These are phyloP conservation scores for Pseudogymnoascus sp. DNA, from an alignment of 2,329 filamentous ascomycete genomes.

Conservation along the genomic window DNA sequence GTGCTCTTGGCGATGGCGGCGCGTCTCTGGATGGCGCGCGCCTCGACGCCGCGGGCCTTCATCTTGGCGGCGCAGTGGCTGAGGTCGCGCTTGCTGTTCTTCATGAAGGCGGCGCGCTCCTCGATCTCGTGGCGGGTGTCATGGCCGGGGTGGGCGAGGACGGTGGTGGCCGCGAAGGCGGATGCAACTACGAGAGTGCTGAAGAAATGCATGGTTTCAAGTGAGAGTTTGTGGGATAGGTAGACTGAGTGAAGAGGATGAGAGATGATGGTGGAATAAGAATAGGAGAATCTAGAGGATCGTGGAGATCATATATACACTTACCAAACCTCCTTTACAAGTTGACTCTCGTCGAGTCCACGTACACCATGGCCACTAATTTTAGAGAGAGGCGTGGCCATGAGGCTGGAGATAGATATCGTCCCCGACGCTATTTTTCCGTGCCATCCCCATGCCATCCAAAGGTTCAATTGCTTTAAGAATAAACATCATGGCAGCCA, in stretches of 20 bases:
- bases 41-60: constrained; percentile 31
- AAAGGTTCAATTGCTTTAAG: background rate
- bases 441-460: background rate
- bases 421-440: background rate
- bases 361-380: background rate
- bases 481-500: background rate
- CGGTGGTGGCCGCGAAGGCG: constrained; percentile 6
- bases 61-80: constrained; percentile 32
- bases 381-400: background rate
- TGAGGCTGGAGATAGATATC: constrained; percentile 11
- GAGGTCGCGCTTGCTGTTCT: constrained; percentile 28
- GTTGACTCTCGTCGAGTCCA: background rate
- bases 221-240: background rate
- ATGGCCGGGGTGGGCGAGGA: constrained; percentile 32
- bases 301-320: background rate
- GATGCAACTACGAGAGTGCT: background rate
- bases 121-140: constrained; percentile 28
- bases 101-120: constrained; percentile 29
- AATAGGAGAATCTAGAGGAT: background rate
- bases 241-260: background rate
- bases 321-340: background rate
- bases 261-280: background rate
- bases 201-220: background rate
- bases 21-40: constrained; percentile 28
- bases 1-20: constrained; percentile 26